These are phyloP conservation scores for Suillus alpinus DNA, from an alignment of 768 basidiomycete species.

Conservation along the genomic window DNA sequence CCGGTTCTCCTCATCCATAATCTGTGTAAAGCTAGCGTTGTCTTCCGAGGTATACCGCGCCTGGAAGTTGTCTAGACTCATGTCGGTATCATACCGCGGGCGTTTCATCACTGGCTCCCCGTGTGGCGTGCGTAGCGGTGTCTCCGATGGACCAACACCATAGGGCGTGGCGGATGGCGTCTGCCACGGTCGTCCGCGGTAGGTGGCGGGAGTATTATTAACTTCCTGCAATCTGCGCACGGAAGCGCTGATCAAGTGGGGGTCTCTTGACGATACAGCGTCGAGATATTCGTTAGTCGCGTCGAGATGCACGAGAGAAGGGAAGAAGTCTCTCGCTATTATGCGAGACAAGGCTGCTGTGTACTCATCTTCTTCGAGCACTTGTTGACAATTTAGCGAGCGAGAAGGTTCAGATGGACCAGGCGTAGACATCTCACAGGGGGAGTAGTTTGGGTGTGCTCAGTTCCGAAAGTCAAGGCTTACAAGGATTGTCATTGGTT, in stretches of 20 bases:
- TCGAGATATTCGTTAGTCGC: conserved; percentile 86
- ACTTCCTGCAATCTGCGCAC: conserved; percentile 72
- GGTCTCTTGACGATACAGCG: conserved; percentile 74
- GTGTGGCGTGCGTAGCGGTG: conserved; percentile 52
- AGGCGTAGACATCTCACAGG: conserved; percentile 28
- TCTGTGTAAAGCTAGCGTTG: conserved; percentile 93
- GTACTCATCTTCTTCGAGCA: conserved; percentile 94
- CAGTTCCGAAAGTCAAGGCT: background rate
- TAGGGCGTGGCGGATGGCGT: conserved; percentile 69
- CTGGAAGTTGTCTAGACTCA: conserved; percentile 86
- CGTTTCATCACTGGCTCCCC: conserved; percentile 53
- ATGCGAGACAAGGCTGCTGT: conserved; percentile 86
- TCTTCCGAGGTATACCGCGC: conserved; percentile 93
- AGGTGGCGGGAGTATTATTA: conserved; percentile 47
- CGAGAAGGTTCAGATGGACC: conserved; percentile 34
- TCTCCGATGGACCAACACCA: conserved; percentile 56
- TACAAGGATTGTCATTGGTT: background rate
- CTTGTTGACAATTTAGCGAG: conserved; percentile 68
- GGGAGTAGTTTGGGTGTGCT: background rate
- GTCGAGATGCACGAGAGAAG: conserved; percentile 85
- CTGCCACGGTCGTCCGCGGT: conserved; percentile 31
- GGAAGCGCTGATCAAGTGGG: conserved; percentile 70
- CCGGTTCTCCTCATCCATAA: conserved; percentile 86
- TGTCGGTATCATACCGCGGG: conserved; percentile 52
- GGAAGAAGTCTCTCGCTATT: conserved; percentile 98